Conservation (phyloP, 2,329 filamentous ascomycete genomes). For the Alternaria novae-zelandiae region DNA sequence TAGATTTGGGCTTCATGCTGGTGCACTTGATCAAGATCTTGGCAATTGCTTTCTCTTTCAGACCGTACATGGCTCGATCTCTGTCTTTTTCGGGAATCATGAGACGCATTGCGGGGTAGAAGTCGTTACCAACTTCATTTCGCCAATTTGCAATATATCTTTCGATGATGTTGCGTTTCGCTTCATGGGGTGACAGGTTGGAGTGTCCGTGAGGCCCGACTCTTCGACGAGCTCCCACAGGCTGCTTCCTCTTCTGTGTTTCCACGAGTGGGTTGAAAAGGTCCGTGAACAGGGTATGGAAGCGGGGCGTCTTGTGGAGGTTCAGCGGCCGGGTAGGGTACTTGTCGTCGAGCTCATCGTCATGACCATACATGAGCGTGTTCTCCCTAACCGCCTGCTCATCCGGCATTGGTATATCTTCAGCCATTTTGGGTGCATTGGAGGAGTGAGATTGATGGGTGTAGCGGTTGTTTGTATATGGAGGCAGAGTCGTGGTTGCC, state of each 20-base stretch:
- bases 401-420: conserved; percentile 48
- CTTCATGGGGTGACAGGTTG: conserved; percentile 74
- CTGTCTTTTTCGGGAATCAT: conserved; percentile 93
- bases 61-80: conserved; percentile 87
- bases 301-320: conserved; percentile 77
- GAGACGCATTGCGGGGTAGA: conserved; percentile 89
- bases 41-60: conserved; percentile 91
- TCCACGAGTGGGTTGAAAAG: conserved; percentile 84
- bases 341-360: conserved; percentile 58
- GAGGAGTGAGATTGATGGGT: neutral
- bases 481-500: conserved; percentile 9
- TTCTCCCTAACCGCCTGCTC: conserved; percentile 55
- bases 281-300: conserved; percentile 76
- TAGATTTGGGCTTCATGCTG: conserved; percentile 88
- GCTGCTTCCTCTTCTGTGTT: conserved; percentile 74
- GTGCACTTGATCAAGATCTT: conserved; percentile 91
- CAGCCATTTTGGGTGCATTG: conserved; percentile 35
- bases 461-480: conserved; percentile 5
- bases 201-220: conserved; percentile 64
- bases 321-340: conserved; percentile 83
- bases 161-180: conserved; percentile 80
- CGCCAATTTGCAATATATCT: conserved; percentile 88
- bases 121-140: conserved; percentile 85
- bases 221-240: conserved; percentile 63
- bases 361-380: conserved; percentile 57